Base-by-base conservation (phyloP, 2,329 filamentous ascomycete species). In the Microcera coccophila region DNA sequence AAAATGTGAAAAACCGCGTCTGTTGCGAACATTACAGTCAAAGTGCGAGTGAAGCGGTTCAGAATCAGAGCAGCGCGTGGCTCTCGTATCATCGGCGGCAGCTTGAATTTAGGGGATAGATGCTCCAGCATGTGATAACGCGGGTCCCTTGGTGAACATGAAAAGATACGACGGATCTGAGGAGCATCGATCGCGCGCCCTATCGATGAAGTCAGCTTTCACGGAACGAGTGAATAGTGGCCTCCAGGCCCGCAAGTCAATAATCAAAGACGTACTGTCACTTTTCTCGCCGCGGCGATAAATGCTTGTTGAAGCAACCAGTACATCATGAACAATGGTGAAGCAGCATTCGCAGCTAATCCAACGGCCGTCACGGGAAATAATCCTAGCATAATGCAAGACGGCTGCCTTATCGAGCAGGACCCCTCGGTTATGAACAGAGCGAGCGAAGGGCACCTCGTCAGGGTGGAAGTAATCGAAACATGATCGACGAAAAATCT, bases 101-200 rank as follows among this genome's bases (percentile, higher is more conserved):
- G 74, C 52, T 73, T 73, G 68, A 94, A 94, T 62, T 91, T 93
- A 59, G 82, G 78, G 10, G 89, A 94, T 14, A 94, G 72, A 52
- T 90, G 86, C 42, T 88, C 85, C 60, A 94, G 70, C 88, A 94
- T 94, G 66, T 93, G 87, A 63, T 94, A 94, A 50, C 88, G 82
- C 15, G 88, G 87, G 59, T 95, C 89, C 57, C 82, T 76, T 12
- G 87, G 85, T 7, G 87, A 91, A 19, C 84, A 88, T 3, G 87
- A 84, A 63, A 94, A 94, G 20, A 91, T 73, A 38, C 84, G 82
- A 41, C 87, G 81, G 42, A 94, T 83, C 46, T 87, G 76, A 2
- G 87, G 87, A 29, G 87, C 88, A 56, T 89, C 86, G 4, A 81
- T 72, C 14, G 86, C 87, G 53, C 88, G 80, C 58, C 84, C 88